Evolutionary conservation across 352 stramenopile genomes (phyloP).

Genomic region (Phytophthora rubi): DNA sequence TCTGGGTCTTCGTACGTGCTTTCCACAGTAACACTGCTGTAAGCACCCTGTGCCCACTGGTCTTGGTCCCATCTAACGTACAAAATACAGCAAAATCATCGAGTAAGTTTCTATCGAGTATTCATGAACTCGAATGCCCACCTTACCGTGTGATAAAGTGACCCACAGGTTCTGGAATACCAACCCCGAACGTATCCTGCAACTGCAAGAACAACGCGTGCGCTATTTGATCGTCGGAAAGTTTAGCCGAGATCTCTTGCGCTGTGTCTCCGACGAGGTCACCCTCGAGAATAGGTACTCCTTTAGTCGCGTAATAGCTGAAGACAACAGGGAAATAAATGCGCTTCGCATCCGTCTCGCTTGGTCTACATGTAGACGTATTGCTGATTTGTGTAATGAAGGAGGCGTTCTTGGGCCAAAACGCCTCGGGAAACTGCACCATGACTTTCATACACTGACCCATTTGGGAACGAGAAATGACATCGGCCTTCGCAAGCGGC

Average conservation of each 20-base stretch:
- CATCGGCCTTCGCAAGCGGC: slow-evolving; percentile 45
- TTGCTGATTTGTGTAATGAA: slow-evolving; percentile 50
- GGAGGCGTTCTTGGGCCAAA: slow-evolving; percentile 52
- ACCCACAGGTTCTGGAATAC: slow-evolving; percentile 39
- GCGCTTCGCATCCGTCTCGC: background rate
- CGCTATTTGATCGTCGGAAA: slow-evolving; percentile 51
- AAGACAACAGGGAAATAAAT: slow-evolving; percentile 64
- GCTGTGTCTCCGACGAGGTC: slow-evolving; percentile 56
- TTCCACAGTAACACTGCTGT: slow-evolving; percentile 66
- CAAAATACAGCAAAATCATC: background rate
- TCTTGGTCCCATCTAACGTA: slow-evolving; percentile 60
- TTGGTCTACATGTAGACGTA: background rate
- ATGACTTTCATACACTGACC: slow-evolving; percentile 79
- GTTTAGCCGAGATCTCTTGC: slow-evolving; percentile 30
- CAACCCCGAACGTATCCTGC: slow-evolving; percentile 42
- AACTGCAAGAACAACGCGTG: slow-evolving; percentile 46
- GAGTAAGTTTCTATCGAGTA: background rate
- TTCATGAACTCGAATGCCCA: background rate
- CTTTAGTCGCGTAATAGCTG: slow-evolving; percentile 58
- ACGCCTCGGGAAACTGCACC: slow-evolving; percentile 62
- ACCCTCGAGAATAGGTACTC: slow-evolving; percentile 54
- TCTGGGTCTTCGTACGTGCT: slow-evolving; percentile 67
- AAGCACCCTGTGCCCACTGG: slow-evolving; percentile 55
- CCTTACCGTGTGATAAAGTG: slow-evolving; percentile 57
- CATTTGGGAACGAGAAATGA: slow-evolving; percentile 56